Evolutionary conservation across 768 basidiomycete species (phyloP), one percentile per base, ranked within the genome.

Genomic region (Nidularia pulvinata): DNA sequence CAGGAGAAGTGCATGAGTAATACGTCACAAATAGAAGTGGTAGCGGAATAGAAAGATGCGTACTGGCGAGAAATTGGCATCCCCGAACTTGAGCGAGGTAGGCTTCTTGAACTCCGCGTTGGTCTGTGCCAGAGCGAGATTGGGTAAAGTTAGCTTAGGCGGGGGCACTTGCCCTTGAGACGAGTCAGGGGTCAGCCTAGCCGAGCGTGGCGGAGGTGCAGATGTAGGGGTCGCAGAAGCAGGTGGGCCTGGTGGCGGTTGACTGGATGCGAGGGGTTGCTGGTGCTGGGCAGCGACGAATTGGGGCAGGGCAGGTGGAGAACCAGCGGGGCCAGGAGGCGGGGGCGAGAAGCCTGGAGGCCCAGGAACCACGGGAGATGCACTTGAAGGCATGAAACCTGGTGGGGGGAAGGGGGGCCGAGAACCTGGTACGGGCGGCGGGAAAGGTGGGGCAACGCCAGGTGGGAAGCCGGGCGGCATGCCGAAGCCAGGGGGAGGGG

Each of bases 61-160:
- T 59, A 92, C 92, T 4, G 90, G 88, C 53, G 82, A 84, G 66
- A 90, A 92, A 62, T 93, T 91, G 0, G 91, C 71, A 61, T 94
- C 89, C 11, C 72, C 65, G 68, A 86, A 90, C 66, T 92, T 89
- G 44, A 94, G 74, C 19, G 79, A 78, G 1, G 89, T 90, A 11
- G 77, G 72, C 66, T 91, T 91, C 77, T 92, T 93, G 62, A 91
- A 84, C 1, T 83, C 76, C 10, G 87, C 82, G 61, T 89, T 87
- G 11, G 78, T 84, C 71, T 92, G 89, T 16, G 77, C 72, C 37
- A 84, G 67, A 4, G 76, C 69, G 7, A 81, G 76, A 60, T 85
- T 78, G 1, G 89, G 89, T 37, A 90, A 69, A 3, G 65, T 72
- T 14, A 74, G 70, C 49, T 68, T 65, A 9, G 65, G 56, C 25